Base-by-base conservation (phyloP, 140 eudicot genomes). In the Anethum foeniculum region DNA sequence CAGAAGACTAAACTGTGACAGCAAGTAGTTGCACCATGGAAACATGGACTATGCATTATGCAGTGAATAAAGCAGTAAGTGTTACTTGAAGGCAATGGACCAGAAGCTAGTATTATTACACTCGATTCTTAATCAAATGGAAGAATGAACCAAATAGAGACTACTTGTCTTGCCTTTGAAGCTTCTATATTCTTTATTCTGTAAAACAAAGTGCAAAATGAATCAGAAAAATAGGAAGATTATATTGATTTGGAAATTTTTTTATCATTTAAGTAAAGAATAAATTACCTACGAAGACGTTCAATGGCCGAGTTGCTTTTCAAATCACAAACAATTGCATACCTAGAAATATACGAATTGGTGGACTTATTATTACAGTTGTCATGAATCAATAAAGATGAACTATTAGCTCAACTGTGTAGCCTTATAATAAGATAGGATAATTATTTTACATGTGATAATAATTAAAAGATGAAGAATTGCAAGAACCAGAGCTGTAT, bases 291-390 rank as follows among this genome's bases (percentile, higher is more conserved):
- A 77, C 94, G 87, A 71, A 94, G 89, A 56, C 96, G 97, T 71
- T 92, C 91, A 86, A 94, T 82, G n/a, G 97, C 97, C 13, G 90
- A 89, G 80, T 81, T 86, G 86, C 79, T 86, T 68, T 84, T 88
- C 91, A 92, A 81, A 85, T 92, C 94, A 84, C 98, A 94, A 39
- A 83, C 96, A 79, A 94, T 90, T 43, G 97, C 98, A 81, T 93
- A 93, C 89, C 98, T 93, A 86, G n/a, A 3, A 75, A 30, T 2
- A 60, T 0, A 18, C 5, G 9, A 52, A 52, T 52, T 21, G 51
- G 51, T 46, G 23, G 9, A 51, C 56, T 14, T 49, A 49, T 15
- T 48, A 36, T 16, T 38, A 19, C 23, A 34, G 34, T 43, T 43
- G n/a, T n/a, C n/a, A n/a, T n/a, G n/a, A n/a, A n/a, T n/a, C n/a